These are phyloP conservation scores for Fusarium pininemorale DNA, from an alignment of 2,329 filamentous ascomycete species.

Conservation along the genomic window DNA sequence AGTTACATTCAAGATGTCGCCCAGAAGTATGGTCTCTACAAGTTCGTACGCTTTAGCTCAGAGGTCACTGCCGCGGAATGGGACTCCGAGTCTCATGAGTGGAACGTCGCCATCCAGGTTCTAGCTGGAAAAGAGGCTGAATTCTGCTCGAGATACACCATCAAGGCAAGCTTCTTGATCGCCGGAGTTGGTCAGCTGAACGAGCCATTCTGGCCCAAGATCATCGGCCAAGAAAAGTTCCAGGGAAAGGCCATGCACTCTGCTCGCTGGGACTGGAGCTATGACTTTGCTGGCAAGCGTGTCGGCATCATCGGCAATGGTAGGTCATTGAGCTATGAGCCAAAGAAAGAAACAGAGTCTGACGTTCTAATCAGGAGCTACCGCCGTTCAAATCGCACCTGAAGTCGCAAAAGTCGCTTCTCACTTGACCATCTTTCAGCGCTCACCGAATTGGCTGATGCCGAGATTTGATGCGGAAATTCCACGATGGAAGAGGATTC, in stretches of 20 bases:
- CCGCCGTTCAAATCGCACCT: not conserved
- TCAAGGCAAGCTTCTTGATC: not conserved
- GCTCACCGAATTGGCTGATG: not conserved
- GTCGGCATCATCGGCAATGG: not conserved
- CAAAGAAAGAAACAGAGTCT: fast-evolving
- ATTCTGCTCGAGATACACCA: fast-evolving
- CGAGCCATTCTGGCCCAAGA: not conserved
- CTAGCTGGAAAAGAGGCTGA: not conserved
- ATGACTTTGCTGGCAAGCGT: not conserved
- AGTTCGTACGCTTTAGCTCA: not conserved
- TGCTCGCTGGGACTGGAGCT: not conserved
- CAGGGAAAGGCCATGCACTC: not conserved
- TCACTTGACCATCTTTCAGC: not conserved
- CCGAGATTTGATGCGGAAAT: not conserved
- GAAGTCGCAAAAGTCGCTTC: not conserved
- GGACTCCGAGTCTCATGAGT: not conserved
- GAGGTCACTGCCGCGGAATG: not conserved
- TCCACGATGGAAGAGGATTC: not conserved
- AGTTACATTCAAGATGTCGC: not conserved
- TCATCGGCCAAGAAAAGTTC: not conserved
- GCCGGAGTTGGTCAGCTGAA: not conserved
- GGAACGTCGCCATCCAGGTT: not conserved
- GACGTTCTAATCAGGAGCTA: fast-evolving
- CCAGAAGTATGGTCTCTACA: not conserved
- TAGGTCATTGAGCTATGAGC: fast-evolving